Evolutionary conservation across 1,284 basidiomycete genomes (phyloP), one percentile per base, ranked within the genome.

Genomic region (Rhodotorula mucilaginosa): DNA sequence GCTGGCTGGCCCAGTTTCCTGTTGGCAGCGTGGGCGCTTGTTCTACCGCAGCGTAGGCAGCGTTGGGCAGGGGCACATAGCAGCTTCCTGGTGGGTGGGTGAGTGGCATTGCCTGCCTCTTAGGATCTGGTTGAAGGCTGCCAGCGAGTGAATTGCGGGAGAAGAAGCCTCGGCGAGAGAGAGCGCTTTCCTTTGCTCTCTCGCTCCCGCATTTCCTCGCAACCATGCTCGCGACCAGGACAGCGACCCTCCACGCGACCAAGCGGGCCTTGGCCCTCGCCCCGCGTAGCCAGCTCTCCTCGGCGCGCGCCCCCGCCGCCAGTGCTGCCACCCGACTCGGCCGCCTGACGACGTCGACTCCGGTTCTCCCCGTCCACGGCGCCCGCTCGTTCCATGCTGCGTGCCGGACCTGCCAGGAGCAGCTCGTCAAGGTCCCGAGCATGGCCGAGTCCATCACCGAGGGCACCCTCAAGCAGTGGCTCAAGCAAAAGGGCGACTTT

Each of bases 381-480:
- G 49, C 49, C 49, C 49, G 54, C 18, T 26, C 16, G 54, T 56
- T 56, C 29, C n/a, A 23, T n/a, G 44, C 39, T 23, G n/a, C 29
- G 8, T 21, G 48, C 54, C 44, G 44, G 61, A 72, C 26, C 16
- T 16, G 16, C 23, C 26, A 56, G 16, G 73, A 65, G 59, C 73
- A 76, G 63, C 61, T 90, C 69, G 88, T 99, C 80, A 95, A 98
- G 85, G 96, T 99, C 61, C 96, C 96, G 39, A 91, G 94, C 83
- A 97, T 99, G 95, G 95, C 96, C 66, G 96, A 99, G 83, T 97
- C 94, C 77, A 97, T 99, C 83, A 93, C 93, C 23, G 96, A 99
- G 83, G 96, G 96, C 66, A 99, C 96, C 8, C 85, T 99, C 73
- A 97, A 95, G 84, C 87, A 92, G 73, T 99, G 94, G 93, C 86